Conservation (phyloP, 192 early-diverging fungal genomes). For the Podila epicladia region DNA sequence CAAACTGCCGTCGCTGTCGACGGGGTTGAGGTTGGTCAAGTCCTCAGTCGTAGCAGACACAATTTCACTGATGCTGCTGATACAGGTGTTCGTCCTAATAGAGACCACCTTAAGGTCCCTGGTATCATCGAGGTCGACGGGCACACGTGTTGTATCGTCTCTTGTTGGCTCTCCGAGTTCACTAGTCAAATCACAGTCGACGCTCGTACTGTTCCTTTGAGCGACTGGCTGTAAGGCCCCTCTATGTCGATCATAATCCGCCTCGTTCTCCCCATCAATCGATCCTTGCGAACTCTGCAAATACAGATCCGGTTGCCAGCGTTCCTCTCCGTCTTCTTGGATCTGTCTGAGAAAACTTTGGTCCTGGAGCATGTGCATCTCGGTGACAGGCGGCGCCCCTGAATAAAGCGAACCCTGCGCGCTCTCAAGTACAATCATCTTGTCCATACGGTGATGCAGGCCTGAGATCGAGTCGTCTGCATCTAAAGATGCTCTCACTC, state of each 20-base stretch:
- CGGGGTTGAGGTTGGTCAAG: neutral
- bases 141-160: neutral
- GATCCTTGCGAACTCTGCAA: slow-evolving; percentile 40
- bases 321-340: neutral
- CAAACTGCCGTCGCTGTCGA: neutral
- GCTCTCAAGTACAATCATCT: slow-evolving; percentile 12
- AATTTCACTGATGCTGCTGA: neutral
- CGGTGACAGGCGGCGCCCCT: neutral
- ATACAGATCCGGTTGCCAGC: neutral
- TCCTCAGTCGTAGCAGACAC: neutral
- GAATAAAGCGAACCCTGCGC: slow-evolving; percentile 12
- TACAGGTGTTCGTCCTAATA: neutral
- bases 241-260: neutral
- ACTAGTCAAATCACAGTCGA: neutral
- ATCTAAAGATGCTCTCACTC: neutral
- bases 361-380: neutral
- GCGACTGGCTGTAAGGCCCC: no score
- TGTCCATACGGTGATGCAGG: slow-evolving; percentile 11
- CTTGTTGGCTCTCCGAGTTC: neutral
- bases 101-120: neutral
- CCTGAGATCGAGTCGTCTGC: slow-evolving; percentile 30
- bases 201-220: no score
- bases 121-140: neutral
- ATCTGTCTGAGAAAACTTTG: neutral
- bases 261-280: neutral